Base-by-base conservation (phyloP, 352 stramenopile genomes). In the Globisporangium alternatum region DNA sequence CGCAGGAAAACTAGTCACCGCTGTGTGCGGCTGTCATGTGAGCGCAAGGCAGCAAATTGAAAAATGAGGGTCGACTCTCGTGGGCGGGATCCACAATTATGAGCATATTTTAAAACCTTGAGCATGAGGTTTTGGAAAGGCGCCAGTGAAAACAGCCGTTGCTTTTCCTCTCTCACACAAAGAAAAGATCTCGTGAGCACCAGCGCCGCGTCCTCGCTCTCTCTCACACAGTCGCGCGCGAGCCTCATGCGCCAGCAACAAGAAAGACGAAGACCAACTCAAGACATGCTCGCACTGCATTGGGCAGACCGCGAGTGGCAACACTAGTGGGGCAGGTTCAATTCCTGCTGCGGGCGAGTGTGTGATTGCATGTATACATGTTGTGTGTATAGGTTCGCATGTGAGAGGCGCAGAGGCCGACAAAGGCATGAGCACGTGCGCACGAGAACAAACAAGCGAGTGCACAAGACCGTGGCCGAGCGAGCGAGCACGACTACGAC, bases 271-370 rank as follows among this genome's bases (percentile, higher is more conserved):
- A 37, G 31, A 37, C 31, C 21, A 21, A 12, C 3, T 19, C n/a
- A 52, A 37, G 31, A 56, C 19, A n/a, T n/a, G 12, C n/a, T n/a
- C 45, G 45, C 22, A 52, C 45, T 52, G n/a, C 45, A 25, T 25
- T 25, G 21, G 45, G 45, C 45, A 31, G n/a, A 25, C 45, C 45
- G 21, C 45, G 22, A 44, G 37, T 44, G 37, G 37, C 3, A 44
- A 44, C 37, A 44, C 37, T 52, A 52, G 45, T n/a, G 45, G 45
- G 45, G 45, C 21, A 52, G 45, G n/a, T 52, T 52, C 45, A 25
- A 31, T 25, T 52, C 45, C 21, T 52, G 45, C 45, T 52, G n/a
- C 45, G 45, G 45, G 45, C n/a, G 31, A 28, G 4, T 52, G 45
- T 8, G 17, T 52, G n/a, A 19, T n/a, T 52, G 10, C 22, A 52